Evolutionary conservation across 2,329 filamentous ascomycete species (phyloP), one percentile per base, ranked within the genome.

Genomic region (Trichoderma polysporum): DNA sequence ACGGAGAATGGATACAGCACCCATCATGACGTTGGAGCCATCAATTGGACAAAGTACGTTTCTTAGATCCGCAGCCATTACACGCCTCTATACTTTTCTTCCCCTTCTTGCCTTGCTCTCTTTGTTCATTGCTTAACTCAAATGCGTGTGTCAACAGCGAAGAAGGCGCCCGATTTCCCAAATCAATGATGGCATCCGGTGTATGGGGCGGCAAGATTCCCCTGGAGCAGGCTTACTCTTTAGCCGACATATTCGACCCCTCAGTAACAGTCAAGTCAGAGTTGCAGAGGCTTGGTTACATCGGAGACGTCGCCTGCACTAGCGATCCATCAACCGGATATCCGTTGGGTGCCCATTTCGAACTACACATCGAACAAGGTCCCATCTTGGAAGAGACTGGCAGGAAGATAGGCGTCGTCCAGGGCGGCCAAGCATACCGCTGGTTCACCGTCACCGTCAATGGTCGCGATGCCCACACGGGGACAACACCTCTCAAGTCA

Each of bases 361-460:
- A 94, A 76, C 83, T 95, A 10, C 92, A 95, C 74, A 94, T 94
- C 62, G 92, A 96, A 75, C 93, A 96, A 75, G 75, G 74, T 0
- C 74, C 74, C 0, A 86, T 92, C 37, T 83, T 96, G 1, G 88
- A 94, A 59, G 68, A 70, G 8, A 66, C 68, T 1, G 67, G 68
- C 0, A 72, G 67, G 35, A 73, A 70, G 45, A 73, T 78, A 47
- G 76, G 76, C 9, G 75, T 77, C 13, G 76, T 78, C 7, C 69
- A 71, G 12, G 75, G 76, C n/a, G 72, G 72, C 1, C 76, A 78
- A 68, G 75, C 72, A 0, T 77, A 77, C 58, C 71, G 72, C 31
- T 78, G 76, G 76, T 70, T 75, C 29, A 75, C 74, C 2, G 59
- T 78, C 17, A 70, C 68, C 2, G 71, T 77, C 50, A 67, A 68